Evolutionary conservation across 2,329 filamentous ascomycete species (phyloP).

Genomic region (Lachnellula subtilissima): DNA sequence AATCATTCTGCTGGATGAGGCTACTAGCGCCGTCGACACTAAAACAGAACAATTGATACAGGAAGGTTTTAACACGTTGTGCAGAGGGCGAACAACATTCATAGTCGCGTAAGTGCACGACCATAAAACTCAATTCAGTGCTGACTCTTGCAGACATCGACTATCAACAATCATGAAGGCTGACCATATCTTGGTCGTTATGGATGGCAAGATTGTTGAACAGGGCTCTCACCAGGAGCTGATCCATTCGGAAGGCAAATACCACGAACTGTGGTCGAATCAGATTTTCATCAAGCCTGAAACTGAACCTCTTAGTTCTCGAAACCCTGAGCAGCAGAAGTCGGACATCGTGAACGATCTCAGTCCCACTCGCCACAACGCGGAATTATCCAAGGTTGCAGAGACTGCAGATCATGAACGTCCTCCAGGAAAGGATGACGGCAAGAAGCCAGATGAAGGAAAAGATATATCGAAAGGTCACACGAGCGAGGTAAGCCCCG

Average conservation of each 20-base stretch:
- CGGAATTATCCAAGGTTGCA: conserved; percentile 16
- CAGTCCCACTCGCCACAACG: conserved; percentile 12
- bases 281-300: conserved; percentile 35
- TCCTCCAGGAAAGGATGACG: conserved; percentile 1
- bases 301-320: conserved; percentile 18
- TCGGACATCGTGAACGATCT: conserved; percentile 30
- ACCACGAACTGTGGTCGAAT: conserved; percentile 47
- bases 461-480: conserved; percentile 10
- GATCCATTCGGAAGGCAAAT: conserved; percentile 43
- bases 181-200: conserved; percentile 49
- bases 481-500: conserved; percentile 26
- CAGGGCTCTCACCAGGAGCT: conserved; percentile 47
- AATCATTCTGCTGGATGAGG: conserved; percentile 89
- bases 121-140: not conserved
- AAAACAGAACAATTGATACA: conserved; percentile 93
- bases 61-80: conserved; percentile 45
- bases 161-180: conserved; percentile 51
- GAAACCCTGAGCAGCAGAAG: conserved; percentile 24
- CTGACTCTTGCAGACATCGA: conserved; percentile 35
- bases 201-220: conserved; percentile 47
- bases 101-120: conserved; percentile 29
- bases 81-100: conserved; percentile 45
- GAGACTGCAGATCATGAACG: conserved; percentile 10
- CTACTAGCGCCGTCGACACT: conserved; percentile 89
- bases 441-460: conserved; percentile 6